phyloP scores from a whole-genome alignment of 2,329 filamentous ascomycete genomes.

The Cladosporium colombiae region DNA sequence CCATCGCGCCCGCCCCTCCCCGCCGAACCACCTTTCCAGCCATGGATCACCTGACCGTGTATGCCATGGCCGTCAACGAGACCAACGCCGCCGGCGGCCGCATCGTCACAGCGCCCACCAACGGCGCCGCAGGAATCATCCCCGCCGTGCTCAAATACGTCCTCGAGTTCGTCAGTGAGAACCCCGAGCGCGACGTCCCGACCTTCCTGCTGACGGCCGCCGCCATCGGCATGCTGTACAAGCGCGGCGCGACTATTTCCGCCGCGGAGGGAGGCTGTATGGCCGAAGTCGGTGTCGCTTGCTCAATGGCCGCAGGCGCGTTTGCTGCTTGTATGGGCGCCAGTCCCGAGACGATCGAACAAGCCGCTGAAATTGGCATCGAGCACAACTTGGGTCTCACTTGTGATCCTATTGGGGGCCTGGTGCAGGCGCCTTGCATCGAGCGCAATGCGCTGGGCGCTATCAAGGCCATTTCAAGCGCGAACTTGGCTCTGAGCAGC shows the following conservation, averaged over 20 bases:
- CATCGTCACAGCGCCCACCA: conserved; percentile 55
- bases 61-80: conserved; percentile 56
- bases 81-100: conserved; percentile 55
- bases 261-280: conserved; percentile 56
- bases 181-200: conserved; percentile 51
- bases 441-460: conserved; percentile 55
- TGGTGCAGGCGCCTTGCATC: conserved; percentile 56
- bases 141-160: conserved; percentile 55
- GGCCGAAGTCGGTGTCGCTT: conserved; percentile 57
- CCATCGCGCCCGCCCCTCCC: conserved; percentile 48
- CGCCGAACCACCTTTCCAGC: conserved; percentile 52
- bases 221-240: conserved; percentile 56
- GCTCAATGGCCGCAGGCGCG: conserved; percentile 54
- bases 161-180: conserved; percentile 54
- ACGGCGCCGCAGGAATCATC: conserved; percentile 55
- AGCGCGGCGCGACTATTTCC: conserved; percentile 55
- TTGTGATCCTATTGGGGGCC: conserved; percentile 53
- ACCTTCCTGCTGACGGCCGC: conserved; percentile 54
- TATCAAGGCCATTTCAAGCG: conserved; percentile 54
- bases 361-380: conserved; percentile 56
- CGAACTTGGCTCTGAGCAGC: conserved; percentile 52
- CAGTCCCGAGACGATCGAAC: conserved; percentile 53
- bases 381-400: conserved; percentile 56
- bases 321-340: conserved; percentile 56
- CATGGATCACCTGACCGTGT: conserved; percentile 55